A percentile compares a stretch with the other conserved stretches of the same genome.
Conservation (phyloP, 352 stramenopile species). For the Globisporangium paddicum region DNA sequence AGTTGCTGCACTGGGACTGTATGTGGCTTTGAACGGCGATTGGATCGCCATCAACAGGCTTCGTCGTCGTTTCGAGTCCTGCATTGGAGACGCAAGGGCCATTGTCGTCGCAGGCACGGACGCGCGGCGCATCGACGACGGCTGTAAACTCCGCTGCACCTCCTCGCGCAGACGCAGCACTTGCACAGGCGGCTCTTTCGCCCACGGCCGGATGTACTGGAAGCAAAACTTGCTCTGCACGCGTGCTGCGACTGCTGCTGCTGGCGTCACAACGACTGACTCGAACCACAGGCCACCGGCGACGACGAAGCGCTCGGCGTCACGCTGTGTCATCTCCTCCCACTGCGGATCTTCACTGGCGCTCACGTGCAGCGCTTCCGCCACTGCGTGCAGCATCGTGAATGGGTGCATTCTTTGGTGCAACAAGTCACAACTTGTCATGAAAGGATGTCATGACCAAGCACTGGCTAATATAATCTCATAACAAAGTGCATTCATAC, state of each 20-base stretch:
- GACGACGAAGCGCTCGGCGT: conserved; percentile 6
- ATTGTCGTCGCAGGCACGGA: background rate
- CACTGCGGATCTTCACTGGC: background rate
- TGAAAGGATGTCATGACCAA: background rate
- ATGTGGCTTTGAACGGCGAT: background rate
- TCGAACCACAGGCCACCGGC: background rate
- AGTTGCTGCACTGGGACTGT: background rate
- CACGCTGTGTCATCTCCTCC: conserved; percentile 5
- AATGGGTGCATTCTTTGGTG: background rate
- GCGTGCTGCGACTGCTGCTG: background rate
- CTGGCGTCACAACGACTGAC: background rate
- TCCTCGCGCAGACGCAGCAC: conserved; percentile 12
- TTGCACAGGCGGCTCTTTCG: conserved; percentile 2
- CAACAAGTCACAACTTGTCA: background rate
- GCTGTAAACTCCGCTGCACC: background rate
- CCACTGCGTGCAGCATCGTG: conserved; percentile 6
- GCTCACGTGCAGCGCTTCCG: background rate
- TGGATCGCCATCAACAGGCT: background rate
- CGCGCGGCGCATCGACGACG: background rate
- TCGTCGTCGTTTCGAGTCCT: background rate
- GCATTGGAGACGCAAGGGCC: background rate
- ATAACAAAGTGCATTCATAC: background rate
- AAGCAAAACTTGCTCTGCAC: conserved; percentile 8
- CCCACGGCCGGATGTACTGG: conserved; percentile 8
- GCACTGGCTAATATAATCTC: background rate